Evolutionary conservation across 2,329 filamentous ascomycete genomes (phyloP), one percentile per base, ranked within the genome.

Genomic region (Incumbomyces delicatus): DNA sequence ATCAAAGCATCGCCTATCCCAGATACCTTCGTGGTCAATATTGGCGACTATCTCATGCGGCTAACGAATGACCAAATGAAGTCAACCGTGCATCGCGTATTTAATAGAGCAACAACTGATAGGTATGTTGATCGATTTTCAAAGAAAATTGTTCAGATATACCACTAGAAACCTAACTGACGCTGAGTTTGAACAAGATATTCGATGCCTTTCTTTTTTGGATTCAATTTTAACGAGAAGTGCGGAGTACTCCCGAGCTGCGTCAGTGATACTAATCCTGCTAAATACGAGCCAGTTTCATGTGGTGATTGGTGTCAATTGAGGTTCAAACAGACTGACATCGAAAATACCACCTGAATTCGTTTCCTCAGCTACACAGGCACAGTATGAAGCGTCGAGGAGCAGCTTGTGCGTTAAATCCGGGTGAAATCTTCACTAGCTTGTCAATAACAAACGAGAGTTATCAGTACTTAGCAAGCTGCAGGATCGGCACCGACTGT

Each of bases 171-270:
- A 8, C 22, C 8, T 27, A 5, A 27, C 22, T 27, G 22, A 27
- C 22, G 22, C 8, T 27, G 22, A 27, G 8, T 5, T 0, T 58
- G 57, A 10, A 69, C 71, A 44, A 62, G 74, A 12, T 71, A 74
- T 35, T 75, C 70, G 0, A 75, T 78, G 70, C 73, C 74, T 1
- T 77, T 78, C 56, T 78, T 78, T 59, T 72, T 77, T 53, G 70
- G 70, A 0, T 69, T 76, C 47, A 75, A 76, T 52, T 72, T 73
- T 41, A 72, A 77, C 44, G 70, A 70, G 27, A 66, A 70, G 14
- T 70, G 70, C 47, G 63, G 66, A 6, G 71, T 76, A 49, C 64
- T 78, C 39, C 66, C 70, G 1, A 53, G 40, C 17, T 56, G 53
- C 44, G 64, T 62, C 16, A 65, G 65, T n/a, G 63, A 65, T 20